These are phyloP conservation scores for Sporothrix protearum DNA, from an alignment of 2,329 filamentous ascomycete species.

Conservation along the genomic window DNA sequence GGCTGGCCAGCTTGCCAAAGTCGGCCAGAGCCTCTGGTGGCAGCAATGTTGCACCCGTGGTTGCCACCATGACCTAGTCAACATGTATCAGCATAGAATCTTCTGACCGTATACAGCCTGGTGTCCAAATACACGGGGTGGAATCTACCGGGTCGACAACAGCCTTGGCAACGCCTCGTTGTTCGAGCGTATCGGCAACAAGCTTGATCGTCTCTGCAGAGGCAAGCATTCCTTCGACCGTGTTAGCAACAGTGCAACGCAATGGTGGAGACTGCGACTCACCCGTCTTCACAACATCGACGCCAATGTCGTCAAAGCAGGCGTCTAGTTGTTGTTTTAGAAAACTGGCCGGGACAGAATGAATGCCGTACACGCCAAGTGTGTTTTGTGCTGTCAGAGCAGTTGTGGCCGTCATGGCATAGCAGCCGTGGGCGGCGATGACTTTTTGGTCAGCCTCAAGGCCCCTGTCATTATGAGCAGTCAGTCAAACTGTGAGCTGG, in stretches of 20 bases:
- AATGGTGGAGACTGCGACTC: conserved; percentile 30
- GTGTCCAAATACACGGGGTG: not conserved
- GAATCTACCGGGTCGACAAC: conserved; percentile 70
- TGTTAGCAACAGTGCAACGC: not conserved
- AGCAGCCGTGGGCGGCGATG: conserved; percentile 85
- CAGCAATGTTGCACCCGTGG: conserved; percentile 69
- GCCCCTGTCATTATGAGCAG: conserved; percentile 54
- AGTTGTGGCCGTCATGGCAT: conserved; percentile 93
- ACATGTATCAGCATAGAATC: not conserved
- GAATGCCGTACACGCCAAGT: conserved; percentile 74
- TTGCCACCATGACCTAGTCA: conserved; percentile 85
- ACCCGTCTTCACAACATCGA: conserved; percentile 93
- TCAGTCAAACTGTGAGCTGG: not conserved
- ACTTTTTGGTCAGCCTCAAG: conserved; percentile 96
- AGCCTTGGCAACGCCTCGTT: conserved; percentile 54
- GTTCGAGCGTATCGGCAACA: conserved; percentile 61
- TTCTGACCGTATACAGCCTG: too few relatives aligned
- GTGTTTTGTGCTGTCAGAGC: conserved; percentile 97
- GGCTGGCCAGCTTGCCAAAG: conserved; percentile 60
- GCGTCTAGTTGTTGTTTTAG: conserved; percentile 82
- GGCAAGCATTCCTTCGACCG: conserved; percentile 69
- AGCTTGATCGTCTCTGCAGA: conserved; percentile 66
- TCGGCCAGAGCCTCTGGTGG: conserved; percentile 60
- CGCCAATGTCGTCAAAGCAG: conserved; percentile 76
- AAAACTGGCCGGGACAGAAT: conserved; percentile 73